phyloP scores from a whole-genome alignment of 306 rosid genomes.

The Citrullus colocynthis region DNA sequence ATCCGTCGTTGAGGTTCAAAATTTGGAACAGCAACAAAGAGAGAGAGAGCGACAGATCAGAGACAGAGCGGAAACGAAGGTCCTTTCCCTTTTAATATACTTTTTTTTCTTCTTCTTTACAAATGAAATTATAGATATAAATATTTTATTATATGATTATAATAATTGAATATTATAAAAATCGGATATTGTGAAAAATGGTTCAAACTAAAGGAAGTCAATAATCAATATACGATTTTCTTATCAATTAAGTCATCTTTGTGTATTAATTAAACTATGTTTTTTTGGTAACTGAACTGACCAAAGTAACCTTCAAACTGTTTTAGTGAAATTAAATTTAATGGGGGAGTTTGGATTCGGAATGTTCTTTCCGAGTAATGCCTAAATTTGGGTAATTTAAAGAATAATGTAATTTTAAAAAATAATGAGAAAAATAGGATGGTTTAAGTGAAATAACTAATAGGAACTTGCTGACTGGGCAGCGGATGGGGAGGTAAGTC shows the following conservation, averaged over 20 bases:
- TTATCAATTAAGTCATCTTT: not conserved
- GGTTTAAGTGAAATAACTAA: too few relatives aligned
- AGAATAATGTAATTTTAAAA: too few relatives aligned
- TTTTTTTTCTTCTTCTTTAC: not conserved
- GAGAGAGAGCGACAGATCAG: constrained; percentile 10
- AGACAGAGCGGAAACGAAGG: constrained; percentile 17
- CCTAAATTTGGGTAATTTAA: too few relatives aligned
- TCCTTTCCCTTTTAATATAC: not conserved
- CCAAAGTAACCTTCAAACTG: not conserved
- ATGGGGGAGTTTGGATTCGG: too few relatives aligned
- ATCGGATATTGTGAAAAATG: not conserved
- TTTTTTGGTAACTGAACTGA: not conserved
- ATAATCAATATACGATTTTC: not conserved
- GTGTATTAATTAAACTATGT: not conserved
- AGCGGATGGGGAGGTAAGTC: too few relatives aligned
- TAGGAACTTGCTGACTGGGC: too few relatives aligned
- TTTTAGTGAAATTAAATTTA: too few relatives aligned
- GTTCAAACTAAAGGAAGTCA: not conserved
- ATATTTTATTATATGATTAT: not conserved
- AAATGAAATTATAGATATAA: not conserved
- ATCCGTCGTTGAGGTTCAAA: constrained; percentile 32
- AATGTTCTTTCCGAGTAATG: too few relatives aligned
- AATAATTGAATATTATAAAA: not conserved
- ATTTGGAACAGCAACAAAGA: not conserved
- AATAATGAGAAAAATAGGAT: too few relatives aligned